These are phyloP conservation scores for Chloromonas sp. DNA, from an alignment of 163 green algal genomes.

Conservation along the genomic window DNA sequence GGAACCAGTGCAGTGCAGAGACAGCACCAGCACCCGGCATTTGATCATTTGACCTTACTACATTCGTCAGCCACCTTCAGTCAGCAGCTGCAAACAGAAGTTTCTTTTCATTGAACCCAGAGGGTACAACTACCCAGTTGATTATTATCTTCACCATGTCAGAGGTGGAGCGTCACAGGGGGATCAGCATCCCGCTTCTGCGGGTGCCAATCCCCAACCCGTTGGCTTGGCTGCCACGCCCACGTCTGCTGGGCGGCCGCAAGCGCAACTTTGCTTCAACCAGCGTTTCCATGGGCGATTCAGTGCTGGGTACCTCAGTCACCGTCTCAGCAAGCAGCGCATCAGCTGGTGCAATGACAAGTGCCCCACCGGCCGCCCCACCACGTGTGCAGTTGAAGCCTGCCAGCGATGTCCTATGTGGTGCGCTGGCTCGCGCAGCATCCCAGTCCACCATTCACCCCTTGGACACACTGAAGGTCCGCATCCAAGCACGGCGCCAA, in stretches of 20 bases:
- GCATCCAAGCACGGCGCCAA: conserved; percentile 78
- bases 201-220: conserved; percentile 1
- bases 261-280: conserved; percentile 6
- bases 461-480: conserved; percentile 90
- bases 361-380: not conserved
- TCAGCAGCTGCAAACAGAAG: too few species aligned
- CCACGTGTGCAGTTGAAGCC: conserved; percentile 45
- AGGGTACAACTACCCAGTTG: too few species aligned
- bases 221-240: conserved; percentile 3
- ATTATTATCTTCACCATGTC: too few species aligned
- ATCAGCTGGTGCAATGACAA: not conserved
- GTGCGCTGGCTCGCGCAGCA: conserved; percentile 74
- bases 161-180: not conserved
- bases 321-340: not conserved
- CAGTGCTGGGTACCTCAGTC: not conserved
- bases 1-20: too few species aligned
- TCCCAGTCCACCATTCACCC: conserved; percentile 92
- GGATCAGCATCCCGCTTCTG: not conserved
- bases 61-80: too few species aligned
- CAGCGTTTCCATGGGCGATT: conserved; percentile 3
- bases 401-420: conserved; percentile 80
- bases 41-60: too few species aligned
- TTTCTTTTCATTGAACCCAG: too few species aligned
- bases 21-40: too few species aligned
- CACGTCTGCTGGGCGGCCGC: not conserved